Evolutionary conservation across 2,329 filamentous ascomycete species (phyloP), one percentile per base, ranked within the genome.

Genomic region (Arthrobotrys pseudoclavata): DNA sequence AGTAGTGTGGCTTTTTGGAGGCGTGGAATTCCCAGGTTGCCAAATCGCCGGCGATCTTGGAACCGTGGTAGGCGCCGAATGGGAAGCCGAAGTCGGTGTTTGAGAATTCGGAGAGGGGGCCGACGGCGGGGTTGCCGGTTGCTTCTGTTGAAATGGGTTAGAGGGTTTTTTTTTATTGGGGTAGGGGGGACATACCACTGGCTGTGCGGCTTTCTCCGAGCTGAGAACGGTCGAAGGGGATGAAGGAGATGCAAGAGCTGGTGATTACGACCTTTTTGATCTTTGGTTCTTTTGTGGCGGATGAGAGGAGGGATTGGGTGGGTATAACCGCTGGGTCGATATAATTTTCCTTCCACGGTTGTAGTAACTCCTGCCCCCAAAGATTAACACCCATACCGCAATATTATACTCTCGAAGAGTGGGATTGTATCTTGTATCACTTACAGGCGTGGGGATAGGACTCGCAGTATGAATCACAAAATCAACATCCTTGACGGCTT

Each of bases 221-320:
- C 6, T 48, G 18, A 10, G 50, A 45, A n/a, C 67, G 67, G 22
- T 77, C 67, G 20, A 71, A 20, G 1, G 74, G 74, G 3, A 71
- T 40, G 20, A 77, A 77, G 20, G 74, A 77, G 29, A 71, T 68
- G 18, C 61, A 86, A 20, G 85, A 87, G 29, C 86, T 87, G 5
- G 87, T 89, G 57, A 90, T 83, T 69, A 91, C 90, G 12, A 96
- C 91, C 77, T 90, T 88, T 84, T 90, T 92, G 68, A 96, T 92
- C 52, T 75, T 79, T 18, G 85, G 83, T 0, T 84, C 67, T 31
- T 67, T 71, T 9, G 50, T 55, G 18, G 74, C 74, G n/a, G 67
- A 29, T 50, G 62, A 45, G 10, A 77, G 52, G 7, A 77, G 31
- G 13, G 45, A 47, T 20, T 67, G 18, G 20, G 74, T 77, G n/a